These are phyloP conservation scores for Eucalyptus regnans DNA, from an alignment of 345 rosid genomes.

Conservation along the genomic window DNA sequence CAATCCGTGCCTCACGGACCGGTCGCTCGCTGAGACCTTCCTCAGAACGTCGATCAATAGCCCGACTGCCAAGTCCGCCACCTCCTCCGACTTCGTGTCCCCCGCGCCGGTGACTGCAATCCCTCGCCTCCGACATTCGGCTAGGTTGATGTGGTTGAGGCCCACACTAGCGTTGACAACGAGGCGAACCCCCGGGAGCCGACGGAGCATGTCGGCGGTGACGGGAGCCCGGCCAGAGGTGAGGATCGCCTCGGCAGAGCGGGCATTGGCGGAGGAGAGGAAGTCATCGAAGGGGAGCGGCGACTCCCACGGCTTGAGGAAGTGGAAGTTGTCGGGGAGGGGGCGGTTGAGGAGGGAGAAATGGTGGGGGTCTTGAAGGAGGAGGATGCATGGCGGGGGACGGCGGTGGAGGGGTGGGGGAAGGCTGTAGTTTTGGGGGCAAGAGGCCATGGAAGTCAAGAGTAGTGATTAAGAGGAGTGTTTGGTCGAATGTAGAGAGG, in stretches of 20 bases:
- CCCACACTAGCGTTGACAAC: neutral
- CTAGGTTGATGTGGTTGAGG: neutral
- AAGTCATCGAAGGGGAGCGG: conserved; percentile 15
- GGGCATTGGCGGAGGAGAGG: neutral
- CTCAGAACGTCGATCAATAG: neutral
- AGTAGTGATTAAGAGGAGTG: neutral
- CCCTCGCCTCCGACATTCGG: neutral
- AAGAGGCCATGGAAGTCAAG: neutral
- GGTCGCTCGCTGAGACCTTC: neutral
- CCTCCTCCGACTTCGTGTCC: neutral
- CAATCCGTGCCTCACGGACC: neutral
- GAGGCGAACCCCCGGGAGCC: rapidly evolving
- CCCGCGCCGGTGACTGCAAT: rapidly evolving
- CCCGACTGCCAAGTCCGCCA: neutral
- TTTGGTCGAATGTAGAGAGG: neutral
- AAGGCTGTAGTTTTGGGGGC: neutral
- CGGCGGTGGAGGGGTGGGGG: neutral
- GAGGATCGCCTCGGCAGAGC: neutral
- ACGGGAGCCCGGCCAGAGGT: neutral
- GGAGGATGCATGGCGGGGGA: neutral
- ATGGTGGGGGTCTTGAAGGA: neutral
- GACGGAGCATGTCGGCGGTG: neutral
- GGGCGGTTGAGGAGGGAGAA: neutral
- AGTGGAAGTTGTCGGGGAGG: conserved; percentile 3
- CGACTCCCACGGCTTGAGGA: conserved; percentile 13